Evolutionary conservation across 2,329 filamentous ascomycete species (phyloP).

Genomic region (Periconia sp.): DNA sequence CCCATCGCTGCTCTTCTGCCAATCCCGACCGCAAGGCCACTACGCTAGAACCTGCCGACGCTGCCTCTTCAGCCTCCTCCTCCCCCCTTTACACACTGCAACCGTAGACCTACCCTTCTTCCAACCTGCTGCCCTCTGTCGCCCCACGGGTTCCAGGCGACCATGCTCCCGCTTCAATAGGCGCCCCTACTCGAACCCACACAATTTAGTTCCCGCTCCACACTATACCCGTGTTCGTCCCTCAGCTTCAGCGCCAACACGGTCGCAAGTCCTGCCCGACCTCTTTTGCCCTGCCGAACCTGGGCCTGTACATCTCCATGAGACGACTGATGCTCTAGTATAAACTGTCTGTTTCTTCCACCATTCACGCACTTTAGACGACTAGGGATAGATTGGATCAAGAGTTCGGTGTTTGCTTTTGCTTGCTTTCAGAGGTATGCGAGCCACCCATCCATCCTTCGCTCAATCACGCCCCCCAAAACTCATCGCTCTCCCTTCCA

Average conservation of each 20-base stretch:
- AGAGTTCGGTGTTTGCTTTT: slow-evolving; percentile 43
- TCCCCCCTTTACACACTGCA: no score
- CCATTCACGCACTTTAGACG: slow-evolving; percentile 37
- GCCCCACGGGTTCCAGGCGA: slow-evolving; percentile 35
- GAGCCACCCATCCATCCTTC: slow-evolving; percentile 10
- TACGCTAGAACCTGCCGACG: no score
- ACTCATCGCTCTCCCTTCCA: slow-evolving; percentile 25
- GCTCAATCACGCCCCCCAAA: slow-evolving; percentile 1
- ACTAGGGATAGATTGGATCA: slow-evolving; percentile 47
- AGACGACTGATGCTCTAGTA: slow-evolving; percentile 40
- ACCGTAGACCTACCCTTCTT: slow-evolving; percentile 7
- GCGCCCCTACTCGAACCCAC: slow-evolving; percentile 27
- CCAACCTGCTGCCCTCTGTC: slow-evolving; percentile 27
- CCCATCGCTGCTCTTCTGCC: slow-evolving; percentile 12
- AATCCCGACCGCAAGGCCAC: no score
- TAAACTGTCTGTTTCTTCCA: slow-evolving; percentile 35
- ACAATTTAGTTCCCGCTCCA: slow-evolving; percentile 27
- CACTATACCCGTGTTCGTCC: slow-evolving; percentile 26
- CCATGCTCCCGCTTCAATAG: slow-evolving; percentile 40
- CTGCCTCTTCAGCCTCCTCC: no score
- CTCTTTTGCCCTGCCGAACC: slow-evolving; percentile 25
- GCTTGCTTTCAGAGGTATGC: slow-evolving; percentile 38
- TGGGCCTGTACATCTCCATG: slow-evolving; percentile 34
- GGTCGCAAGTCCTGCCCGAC: slow-evolving; percentile 42
- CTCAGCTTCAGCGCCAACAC: slow-evolving; percentile 31